Conservation (phyloP, 1,139 yeast genomes). For the Kluyveromyces sp. region DNA sequence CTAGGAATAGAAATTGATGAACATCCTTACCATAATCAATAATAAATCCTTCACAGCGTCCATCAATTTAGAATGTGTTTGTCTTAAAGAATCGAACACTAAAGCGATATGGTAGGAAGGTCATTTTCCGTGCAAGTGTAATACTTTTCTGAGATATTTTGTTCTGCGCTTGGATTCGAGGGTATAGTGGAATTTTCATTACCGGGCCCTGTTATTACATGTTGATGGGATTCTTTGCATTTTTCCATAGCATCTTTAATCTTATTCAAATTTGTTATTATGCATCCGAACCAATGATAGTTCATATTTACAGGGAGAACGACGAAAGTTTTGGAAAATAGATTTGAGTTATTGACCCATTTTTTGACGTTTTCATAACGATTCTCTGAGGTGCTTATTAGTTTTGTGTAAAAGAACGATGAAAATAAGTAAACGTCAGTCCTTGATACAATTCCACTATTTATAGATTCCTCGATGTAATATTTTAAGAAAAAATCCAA, state of each 20-base stretch:
- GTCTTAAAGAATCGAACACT: slow-evolving; percentile 71
- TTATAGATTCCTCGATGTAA: slow-evolving; percentile 39
- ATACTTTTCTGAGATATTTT: too few relatives aligned
- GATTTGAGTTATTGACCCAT: slow-evolving; percentile 71
- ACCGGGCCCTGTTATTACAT: not conserved
- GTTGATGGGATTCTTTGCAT: not conserved
- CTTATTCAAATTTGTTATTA: slow-evolving; percentile 43
- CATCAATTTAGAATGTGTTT: slow-evolving; percentile 46
- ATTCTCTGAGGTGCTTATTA: slow-evolving; percentile 36
- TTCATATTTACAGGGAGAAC: slow-evolving; percentile 77
- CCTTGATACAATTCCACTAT: slow-evolving; percentile 10
- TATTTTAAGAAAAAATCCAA: slow-evolving; percentile 65
- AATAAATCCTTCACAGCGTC: slow-evolving; percentile 53
- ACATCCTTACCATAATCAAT: slow-evolving; percentile 64
- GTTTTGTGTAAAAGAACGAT: slow-evolving; percentile 74
- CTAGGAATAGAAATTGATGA: slow-evolving; percentile 42
- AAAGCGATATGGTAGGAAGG: slow-evolving; percentile 46
- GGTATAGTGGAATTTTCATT: not conserved
- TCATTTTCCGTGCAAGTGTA: slow-evolving; percentile 5
- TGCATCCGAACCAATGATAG: slow-evolving; percentile 84
- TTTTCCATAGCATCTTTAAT: slow-evolving; percentile 7
- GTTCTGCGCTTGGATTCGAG: too few relatives aligned
- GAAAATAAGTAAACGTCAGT: slow-evolving; percentile 58
- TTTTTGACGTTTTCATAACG: slow-evolving; percentile 60
- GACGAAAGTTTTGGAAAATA: slow-evolving; percentile 53